Base-by-base conservation (phyloP, 805 yeast species). In the Saccharomycopsis fodiens region DNA sequence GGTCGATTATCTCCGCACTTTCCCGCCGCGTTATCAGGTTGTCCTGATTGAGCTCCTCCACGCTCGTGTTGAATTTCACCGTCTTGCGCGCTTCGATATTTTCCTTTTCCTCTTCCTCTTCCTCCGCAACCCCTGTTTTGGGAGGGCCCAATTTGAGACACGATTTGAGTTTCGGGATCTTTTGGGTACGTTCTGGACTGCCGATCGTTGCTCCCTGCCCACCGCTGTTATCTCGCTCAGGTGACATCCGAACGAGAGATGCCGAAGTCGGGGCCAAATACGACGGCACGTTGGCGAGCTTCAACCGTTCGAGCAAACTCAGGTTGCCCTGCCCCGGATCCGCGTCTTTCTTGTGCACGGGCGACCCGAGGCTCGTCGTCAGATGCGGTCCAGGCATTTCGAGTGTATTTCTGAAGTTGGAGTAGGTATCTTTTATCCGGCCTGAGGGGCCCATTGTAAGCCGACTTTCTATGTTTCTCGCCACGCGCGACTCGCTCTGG, bases 11-110 rank as follows among this genome's bases (percentile, higher is more conserved):
- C 20, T 32, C 12, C 19, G 8, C 36, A 7, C 20, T 32, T 32
- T 10, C 36, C 30, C 22, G 41, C 6, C 43, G 16, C 12, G 47
- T 42, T 16, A 47, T 38, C 7, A 47, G 39, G 21, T 47, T 47
- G 20, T 47, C 50, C 25, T 40, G 41, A 21, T 47, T 32, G 4
- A 47, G 22, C 30, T 47, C 50, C 32, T 47, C 50, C 16, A 47
- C 40, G 2, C 40, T 41, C 12, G 16, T 29, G 25, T 35, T 29
- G 27, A 47, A 47, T 7, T 36, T 32, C 10, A 47, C 50, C 21
- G 22, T 42, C 19, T 47, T 47, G 10, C 32, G 17, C 10, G 29
- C 29, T 7, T 32, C 20, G 17, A 32, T 5, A 10, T 32, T 32
- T 5, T 37, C 32, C 23, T 15, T 37, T 19, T 23, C 27, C 19